Evolutionary conservation across 2,329 filamentous ascomycete genomes (phyloP), one percentile per base, ranked within the genome.

Genomic region (Colletotrichum sp.): DNA sequence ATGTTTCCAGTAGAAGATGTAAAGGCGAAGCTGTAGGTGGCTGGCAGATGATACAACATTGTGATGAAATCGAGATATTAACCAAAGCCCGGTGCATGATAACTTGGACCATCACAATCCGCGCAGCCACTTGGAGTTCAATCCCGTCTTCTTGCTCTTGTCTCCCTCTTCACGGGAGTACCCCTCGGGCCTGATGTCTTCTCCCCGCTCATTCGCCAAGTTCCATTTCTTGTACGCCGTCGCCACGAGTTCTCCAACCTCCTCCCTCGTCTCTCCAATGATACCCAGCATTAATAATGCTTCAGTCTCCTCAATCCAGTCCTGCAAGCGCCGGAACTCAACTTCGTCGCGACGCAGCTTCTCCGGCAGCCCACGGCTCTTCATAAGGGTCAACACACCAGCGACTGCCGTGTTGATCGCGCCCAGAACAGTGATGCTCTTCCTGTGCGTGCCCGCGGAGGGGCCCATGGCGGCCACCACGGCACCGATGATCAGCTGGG

Each of bases 371-470:
- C 89, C 89, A 57, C 88, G 88, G 6, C 88, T 87, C 79, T 89
- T 90, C 63, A 90, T 80, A 9, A 90, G 87, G 0, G 92, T 91
- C 24, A 94, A 82, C 1, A 92, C 83, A 18, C 93, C 92, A 1
- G 92, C 92, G 8, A 93, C 86, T 5, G 92, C 83, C 4, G 91
- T 93, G 79, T 94, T 94, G 13, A 91, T 81, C 2, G 91, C 91
- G 5, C 93, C 92, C 1, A 94, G 84, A 1, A 90, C 82, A 12
- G 90, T 91, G 80, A 94, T 90, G 16, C 80, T 64, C 24, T 87
- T 85, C 21, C 90, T 82, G 77, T 93, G 88, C 18, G 88, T 84
- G 3, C 89, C 85, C 18, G 88, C 85, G 0, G 81, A 80, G 0
- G 88, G 84, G 0, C 89, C 88, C 10, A 90, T 81, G 0, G 87